Conservation (phyloP, 2,329 filamentous ascomycete genomes). For the Fusarium subtropicale region DNA sequence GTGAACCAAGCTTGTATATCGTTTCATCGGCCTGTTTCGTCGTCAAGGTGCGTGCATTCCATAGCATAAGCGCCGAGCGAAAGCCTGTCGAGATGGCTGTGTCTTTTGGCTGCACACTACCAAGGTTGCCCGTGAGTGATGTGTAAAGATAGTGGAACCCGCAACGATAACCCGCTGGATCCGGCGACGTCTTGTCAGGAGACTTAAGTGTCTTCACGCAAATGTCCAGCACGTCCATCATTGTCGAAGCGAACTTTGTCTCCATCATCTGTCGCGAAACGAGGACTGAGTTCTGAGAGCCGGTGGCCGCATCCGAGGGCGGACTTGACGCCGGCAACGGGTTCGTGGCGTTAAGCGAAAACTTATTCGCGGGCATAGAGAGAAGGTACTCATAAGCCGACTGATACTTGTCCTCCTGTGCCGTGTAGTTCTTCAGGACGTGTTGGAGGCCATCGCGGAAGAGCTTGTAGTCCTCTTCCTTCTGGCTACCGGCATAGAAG, state of each 20-base stretch:
- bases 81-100: constrained; percentile 6
- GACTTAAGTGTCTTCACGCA: neutral
- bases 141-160: constrained; percentile 11
- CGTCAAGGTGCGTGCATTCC: constrained; percentile 3
- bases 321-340: neutral
- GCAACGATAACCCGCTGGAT: neutral
- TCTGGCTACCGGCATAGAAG: neutral
- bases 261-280: constrained; percentile 1
- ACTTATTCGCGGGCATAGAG: neutral
- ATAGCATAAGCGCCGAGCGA: constrained; percentile 3
- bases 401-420: neutral
- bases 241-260: constrained; percentile 4
- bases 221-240: constrained; percentile 12
- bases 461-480: neutral
- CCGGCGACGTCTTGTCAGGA: neutral
- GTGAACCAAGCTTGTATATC: neutral
- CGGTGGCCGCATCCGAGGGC: constrained; percentile 1
- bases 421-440: neutral
- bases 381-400: constrained; percentile 3
- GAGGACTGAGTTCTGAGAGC: constrained; percentile 12
- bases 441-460: constrained; percentile 4
- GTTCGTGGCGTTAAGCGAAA: neutral
- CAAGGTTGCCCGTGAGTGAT: constrained; percentile 2
- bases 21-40: constrained; percentile 2
- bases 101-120: neutral